A percentile compares a stretch with the other conserved stretches of the same genome.
Evolutionary conservation across 108 stramenopile species (phyloP).

Genomic region (Schizochytrium sp.): DNA sequence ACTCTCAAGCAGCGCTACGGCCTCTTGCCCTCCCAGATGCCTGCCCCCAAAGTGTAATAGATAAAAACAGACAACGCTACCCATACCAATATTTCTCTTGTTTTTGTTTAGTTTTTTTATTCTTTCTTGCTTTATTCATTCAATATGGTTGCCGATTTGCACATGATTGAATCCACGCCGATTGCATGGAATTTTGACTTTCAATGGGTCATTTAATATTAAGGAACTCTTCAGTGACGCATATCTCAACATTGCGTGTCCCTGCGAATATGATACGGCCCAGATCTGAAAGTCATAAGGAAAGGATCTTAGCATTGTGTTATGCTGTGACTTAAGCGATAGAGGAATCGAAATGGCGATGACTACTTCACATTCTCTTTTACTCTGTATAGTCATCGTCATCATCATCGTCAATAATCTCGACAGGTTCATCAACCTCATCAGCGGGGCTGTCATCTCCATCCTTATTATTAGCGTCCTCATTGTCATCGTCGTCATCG

Average conservation of each 20-base stretch:
- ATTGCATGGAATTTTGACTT: no score
- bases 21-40: constrained; percentile 90
- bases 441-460: neutral
- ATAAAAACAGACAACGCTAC: neutral
- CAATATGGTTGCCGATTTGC: no score
- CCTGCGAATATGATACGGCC: no score
- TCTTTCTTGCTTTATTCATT: no score
- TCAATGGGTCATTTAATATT: no score
- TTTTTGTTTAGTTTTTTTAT: no score
- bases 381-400: neutral
- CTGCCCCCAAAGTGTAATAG: constrained; percentile 68
- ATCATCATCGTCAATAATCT: neutral
- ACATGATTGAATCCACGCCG: no score
- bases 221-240: no score
- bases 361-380: neutral
- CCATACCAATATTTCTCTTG: neutral
- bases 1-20: constrained; percentile 96
- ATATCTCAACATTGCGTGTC: no score
- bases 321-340: neutral
- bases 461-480: neutral
- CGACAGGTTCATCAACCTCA: neutral
- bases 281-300: neutral
- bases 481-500: constrained; percentile 6
- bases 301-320: neutral
- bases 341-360: no score